Conservation (phyloP, 352 stramenopile species). For the Phytophthora cryptogea region DNA sequence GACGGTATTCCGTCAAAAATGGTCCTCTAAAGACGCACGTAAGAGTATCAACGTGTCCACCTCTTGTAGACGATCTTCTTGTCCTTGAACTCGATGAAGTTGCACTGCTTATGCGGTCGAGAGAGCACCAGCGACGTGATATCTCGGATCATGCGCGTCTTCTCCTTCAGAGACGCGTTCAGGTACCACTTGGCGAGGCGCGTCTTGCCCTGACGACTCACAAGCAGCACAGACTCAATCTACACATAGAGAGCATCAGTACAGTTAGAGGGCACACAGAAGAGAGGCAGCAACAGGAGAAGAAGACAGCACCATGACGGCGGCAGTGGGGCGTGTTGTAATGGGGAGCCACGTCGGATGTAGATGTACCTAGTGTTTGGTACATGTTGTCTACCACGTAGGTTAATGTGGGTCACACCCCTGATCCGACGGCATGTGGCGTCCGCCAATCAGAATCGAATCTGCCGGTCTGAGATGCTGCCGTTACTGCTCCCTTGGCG, state of each 20-base stretch:
- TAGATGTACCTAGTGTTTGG: not conserved
- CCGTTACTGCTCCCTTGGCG: constrained; percentile 3
- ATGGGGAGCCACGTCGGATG: constrained; percentile 14
- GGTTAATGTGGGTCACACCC: not conserved
- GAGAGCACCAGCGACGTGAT: constrained; percentile 89
- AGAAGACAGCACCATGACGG: constrained; percentile 15
- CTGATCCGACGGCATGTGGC: constrained; percentile 5
- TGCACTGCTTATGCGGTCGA: constrained; percentile 83
- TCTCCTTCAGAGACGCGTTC: constrained; percentile 76
- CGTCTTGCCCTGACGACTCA: constrained; percentile 93
- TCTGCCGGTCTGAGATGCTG: constrained; percentile 4
- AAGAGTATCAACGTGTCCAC: constrained; percentile 22
- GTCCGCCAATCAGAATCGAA: constrained; percentile 33
- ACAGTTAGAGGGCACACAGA: constrained; percentile 6
- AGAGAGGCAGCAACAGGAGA: not conserved
- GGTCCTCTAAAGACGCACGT: not conserved
- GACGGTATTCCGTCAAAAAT: not conserved
- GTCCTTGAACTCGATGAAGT: constrained; percentile 98
- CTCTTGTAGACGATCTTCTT: constrained; percentile 99
- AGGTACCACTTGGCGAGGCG: constrained; percentile 92
- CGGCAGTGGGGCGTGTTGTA: not conserved
- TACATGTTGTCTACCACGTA: not conserved
- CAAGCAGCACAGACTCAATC: constrained; percentile 90
- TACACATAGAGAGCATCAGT: constrained; percentile 22
- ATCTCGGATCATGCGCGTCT: constrained; percentile 89